A percentile compares a stretch with the other conserved stretches of the same genome.
Evolutionary conservation across 2,329 filamentous ascomycete genomes (phyloP).

Genomic region (Thelonectria rubi): DNA sequence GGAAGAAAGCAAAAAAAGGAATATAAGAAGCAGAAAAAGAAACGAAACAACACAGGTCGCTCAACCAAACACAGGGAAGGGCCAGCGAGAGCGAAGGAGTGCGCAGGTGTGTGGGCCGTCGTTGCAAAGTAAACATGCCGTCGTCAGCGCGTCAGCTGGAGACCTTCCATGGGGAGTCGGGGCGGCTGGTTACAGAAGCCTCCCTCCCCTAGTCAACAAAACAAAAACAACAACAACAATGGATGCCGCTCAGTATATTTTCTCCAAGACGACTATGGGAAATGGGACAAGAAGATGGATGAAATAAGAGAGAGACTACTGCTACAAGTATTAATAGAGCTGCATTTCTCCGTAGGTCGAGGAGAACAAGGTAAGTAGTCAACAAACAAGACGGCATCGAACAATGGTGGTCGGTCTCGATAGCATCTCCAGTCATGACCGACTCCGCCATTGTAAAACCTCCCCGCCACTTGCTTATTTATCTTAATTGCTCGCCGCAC

Average conservation of each 20-base stretch:
- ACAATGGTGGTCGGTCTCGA: constrained; percentile 10
- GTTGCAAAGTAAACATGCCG: constrained; percentile 41
- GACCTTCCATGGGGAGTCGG: not conserved
- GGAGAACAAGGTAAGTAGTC: not conserved
- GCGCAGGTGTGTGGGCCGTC: constrained; percentile 30
- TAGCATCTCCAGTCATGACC: not conserved
- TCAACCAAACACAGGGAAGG: not conserved
- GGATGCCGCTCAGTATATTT: no score
- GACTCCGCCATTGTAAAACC: constrained; percentile 20
- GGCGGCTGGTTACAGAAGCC: constrained; percentile 8
- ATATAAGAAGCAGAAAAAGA: not conserved
- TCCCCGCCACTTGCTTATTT: not conserved
- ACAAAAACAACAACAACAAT: not conserved
- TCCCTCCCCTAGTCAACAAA: constrained; percentile 4
- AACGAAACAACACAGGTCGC: not conserved
- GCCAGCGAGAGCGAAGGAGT: constrained; percentile 23
- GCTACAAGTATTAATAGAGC: no score
- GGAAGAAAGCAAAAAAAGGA: constrained; percentile 4
- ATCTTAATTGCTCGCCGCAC: not conserved
- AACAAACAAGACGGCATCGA: constrained; percentile 5
- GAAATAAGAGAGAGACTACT: no score
- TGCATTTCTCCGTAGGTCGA: no score
- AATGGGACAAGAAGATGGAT: constrained; percentile 6
- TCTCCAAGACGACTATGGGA: not conserved
- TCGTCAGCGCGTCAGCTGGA: constrained; percentile 30